These are phyloP conservation scores for Cerioporus squamosus DNA, from an alignment of 1,284 basidiomycete species.

Conservation along the genomic window DNA sequence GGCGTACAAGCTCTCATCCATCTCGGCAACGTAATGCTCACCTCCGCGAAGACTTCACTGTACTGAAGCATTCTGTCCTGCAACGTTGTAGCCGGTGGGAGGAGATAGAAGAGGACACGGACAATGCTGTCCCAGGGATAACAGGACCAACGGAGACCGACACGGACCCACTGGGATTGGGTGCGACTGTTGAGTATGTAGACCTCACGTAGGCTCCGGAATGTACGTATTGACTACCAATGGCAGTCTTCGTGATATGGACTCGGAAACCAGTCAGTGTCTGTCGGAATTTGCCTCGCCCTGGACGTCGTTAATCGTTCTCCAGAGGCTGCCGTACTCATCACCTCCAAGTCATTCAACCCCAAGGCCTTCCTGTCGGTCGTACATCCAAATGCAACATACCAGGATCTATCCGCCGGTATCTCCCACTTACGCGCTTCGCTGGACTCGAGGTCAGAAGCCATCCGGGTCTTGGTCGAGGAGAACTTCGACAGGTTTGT, in stretches of 20 bases:
- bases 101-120: slow-evolving; percentile 77
- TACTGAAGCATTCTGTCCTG: not conserved
- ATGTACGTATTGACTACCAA: slow-evolving; percentile 5
- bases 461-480: slow-evolving; percentile 93
- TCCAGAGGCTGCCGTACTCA: slow-evolving; percentile 78
- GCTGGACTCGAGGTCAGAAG: slow-evolving; percentile 90
- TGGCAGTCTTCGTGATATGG: slow-evolving; percentile 65
- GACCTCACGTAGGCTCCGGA: not conserved
- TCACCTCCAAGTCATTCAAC: slow-evolving; percentile 95
- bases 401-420: slow-evolving; percentile 85
- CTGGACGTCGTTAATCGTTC: slow-evolving; percentile 5
- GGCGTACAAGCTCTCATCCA: slow-evolving; percentile 72
- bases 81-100: slow-evolving; percentile 69
- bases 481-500: slow-evolving; percentile 99
- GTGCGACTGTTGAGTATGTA: slow-evolving; percentile 63
- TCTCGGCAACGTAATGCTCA: slow-evolving; percentile 62
- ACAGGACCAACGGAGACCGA: slow-evolving; percentile 56
- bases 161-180: slow-evolving; percentile 75
- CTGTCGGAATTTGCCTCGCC: not conserved
- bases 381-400: slow-evolving; percentile 95
- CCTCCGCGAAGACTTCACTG: slow-evolving; percentile 13
- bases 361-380: slow-evolving; percentile 92
- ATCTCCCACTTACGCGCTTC: slow-evolving; percentile 74
- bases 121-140: slow-evolving; percentile 67
- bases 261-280: slow-evolving; percentile 72